Evolutionary conservation across 2,329 filamentous ascomycete species (phyloP).

Genomic region (Aspergillus calidoustus): DNA sequence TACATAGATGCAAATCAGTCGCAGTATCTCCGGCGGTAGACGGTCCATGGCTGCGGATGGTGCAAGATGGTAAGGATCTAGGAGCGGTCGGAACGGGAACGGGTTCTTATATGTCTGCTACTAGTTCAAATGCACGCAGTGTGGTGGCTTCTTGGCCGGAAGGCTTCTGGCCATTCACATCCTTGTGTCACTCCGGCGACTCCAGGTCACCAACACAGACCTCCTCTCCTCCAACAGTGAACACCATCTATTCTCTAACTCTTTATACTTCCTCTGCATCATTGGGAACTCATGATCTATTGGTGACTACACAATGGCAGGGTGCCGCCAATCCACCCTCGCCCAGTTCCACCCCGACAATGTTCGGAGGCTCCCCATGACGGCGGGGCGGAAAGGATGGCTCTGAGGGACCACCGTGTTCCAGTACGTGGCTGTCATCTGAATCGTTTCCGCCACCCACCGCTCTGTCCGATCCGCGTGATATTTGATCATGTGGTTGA

Average conservation of each 20-base stretch:
- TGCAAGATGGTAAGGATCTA: background rate
- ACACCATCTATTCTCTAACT: background rate
- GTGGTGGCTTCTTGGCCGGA: background rate
- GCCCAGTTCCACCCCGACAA: background rate
- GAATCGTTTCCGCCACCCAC: background rate
- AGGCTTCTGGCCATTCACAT: background rate
- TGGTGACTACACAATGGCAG: background rate
- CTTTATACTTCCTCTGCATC: background rate
- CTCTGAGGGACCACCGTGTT: background rate
- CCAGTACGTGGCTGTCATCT: background rate
- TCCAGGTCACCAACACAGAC: background rate
- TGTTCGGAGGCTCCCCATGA: background rate
- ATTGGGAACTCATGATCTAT: background rate
- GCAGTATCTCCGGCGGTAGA: background rate
- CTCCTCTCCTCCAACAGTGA: background rate
- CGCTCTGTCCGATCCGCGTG: background rate
- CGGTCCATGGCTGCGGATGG: background rate
- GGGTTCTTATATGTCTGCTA: background rate
- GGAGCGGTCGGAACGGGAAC: background rate
- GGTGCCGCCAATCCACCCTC: background rate
- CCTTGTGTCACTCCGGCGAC: background rate
- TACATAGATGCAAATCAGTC: background rate
- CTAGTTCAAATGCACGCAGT: background rate
- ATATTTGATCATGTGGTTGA: background rate
- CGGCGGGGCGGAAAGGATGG: background rate